Conservation (phyloP, 2,329 filamentous ascomycete genomes). For the Parastagonospora avenae region DNA sequence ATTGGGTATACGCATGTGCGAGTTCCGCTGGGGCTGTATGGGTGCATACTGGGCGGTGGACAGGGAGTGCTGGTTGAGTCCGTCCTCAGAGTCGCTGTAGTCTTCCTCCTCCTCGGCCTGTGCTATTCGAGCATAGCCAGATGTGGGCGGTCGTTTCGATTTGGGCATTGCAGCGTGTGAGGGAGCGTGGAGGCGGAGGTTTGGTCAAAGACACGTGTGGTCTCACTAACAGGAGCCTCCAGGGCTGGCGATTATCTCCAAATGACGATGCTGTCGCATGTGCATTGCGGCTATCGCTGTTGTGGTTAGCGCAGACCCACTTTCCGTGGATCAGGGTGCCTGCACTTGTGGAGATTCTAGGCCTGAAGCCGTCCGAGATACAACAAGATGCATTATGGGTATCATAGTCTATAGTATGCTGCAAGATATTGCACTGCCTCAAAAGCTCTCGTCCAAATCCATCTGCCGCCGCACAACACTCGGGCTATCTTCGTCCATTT, state of each 20-base stretch:
- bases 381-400: slow-evolving; percentile 13
- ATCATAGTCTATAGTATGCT: slow-evolving; percentile 8
- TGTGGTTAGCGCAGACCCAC: slow-evolving; percentile 7
- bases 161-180: slow-evolving; percentile 33
- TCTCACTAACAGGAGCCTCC: slow-evolving; percentile 11
- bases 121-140: slow-evolving; percentile 59
- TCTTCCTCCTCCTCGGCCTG: slow-evolving; percentile 58
- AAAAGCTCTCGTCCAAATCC: slow-evolving; percentile 57
- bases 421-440: background rate
- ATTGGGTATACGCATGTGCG: slow-evolving; percentile 50
- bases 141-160: slow-evolving; percentile 49
- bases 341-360: background rate
- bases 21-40: slow-evolving; percentile 52
- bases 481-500: slow-evolving; percentile 53
- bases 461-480: slow-evolving; percentile 53
- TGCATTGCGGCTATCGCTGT: slow-evolving; percentile 16
- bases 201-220: slow-evolving; percentile 12
- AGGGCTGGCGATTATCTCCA: slow-evolving; percentile 22
- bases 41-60: slow-evolving; percentile 52
- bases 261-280: slow-evolving; percentile 35
- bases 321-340: background rate
- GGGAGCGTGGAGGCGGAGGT: slow-evolving; percentile 3
- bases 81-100: slow-evolving; percentile 49
- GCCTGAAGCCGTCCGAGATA: background rate
- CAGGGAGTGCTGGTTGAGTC: slow-evolving; percentile 43